Evolutionary conservation across 495 filamentous ascomycete species (phyloP), one percentile per base, ranked within the genome.

Genomic region (Barbatosphaeria neglecta): DNA sequence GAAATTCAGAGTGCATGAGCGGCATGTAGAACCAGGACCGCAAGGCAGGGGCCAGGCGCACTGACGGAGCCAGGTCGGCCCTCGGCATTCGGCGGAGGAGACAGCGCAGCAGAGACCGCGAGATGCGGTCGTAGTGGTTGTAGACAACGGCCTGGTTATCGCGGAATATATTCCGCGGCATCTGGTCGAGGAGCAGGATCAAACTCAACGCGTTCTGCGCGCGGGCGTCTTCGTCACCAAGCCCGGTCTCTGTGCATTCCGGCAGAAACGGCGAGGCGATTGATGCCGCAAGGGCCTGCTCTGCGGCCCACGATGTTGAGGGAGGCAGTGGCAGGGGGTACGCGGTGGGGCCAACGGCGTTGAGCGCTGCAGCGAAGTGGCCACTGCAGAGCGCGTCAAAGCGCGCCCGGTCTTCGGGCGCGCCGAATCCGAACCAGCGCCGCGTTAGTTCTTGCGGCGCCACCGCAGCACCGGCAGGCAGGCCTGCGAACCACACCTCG

Each of bases 101-200:
- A 3, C 22, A 41, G 22, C 47, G 44, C 16, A 50, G 18, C 16
- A 70, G 27, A 9, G 63, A 50, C 35, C 49, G 45, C 0, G 72
- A 58, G 19, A 75, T 56, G 1, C 62, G 65, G 47, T 75, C 72
- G 41, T 73, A 73, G 49, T 72, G 66, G 1, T 38, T 54, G 50
- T 70, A 75, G 15, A 74, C 59, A 9, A 59, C 41, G 8, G 49
- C 55, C 4, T 56, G 54, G 9, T 58, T 43, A 0, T 55, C 57
- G 7, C 72, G 72, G 48, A 63, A 68, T 22, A 69, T 55, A 47
- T 74, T 75, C 16, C 72, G 66, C 1, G 70, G 56, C 38, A 72
- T 57, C 50, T 75, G 72, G 44, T 75, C 72, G 2, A 75, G 60
- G 22, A 75, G 61, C 22, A 75, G 16, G 8, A 71, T 16, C 10